Evolutionary conservation across 164 flowering plant genomes (phyloP), one percentile per base, ranked within the genome.

Genomic region (Dillenia suffruticosa): DNA sequence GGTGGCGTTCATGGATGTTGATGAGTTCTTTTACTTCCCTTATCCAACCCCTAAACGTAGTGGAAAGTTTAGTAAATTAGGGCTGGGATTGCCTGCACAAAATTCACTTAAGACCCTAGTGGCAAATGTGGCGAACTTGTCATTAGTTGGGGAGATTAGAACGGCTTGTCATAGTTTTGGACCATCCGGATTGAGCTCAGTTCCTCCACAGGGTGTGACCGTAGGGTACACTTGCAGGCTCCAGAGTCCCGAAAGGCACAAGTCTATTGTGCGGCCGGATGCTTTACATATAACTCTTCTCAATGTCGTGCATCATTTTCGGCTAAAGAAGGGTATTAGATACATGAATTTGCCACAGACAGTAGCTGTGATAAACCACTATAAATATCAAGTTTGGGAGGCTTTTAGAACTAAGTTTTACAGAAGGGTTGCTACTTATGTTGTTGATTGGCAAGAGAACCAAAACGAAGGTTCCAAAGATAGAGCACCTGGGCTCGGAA

Each of bases 381-480:
- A 87, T 66, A 92, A 89, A 75, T 92, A 89, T 67, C 98, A 89
- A 65, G 97, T 86, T 26, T 89, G 97, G 97, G 94, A 89, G 58
- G 72, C 74, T 3, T 92, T 92, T 55, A 84, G 74, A 65, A 81
- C 90, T 26, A 92, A 89, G 79, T 92, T 92, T 67, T 83, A 26
- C 63, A 71, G 95, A 65, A 81, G 96, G 55, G 98, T 89, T 58
- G 92, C 95, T 10, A 89, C 98, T 13, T 92, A 92, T 58, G 98
- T 92, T n/a, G 83, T 79, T 4, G 92, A 92, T 58, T 92, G 98
- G 98, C 83, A 80, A 60, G 82, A 89, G 56, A 79, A 81, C 66
- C 89, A 88, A 54, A 92, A 89, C 56, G 79, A 84, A 52, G 92
- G 91, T 45, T 92, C 98, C 1, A 89, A 83, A 62, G 98, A 92